phyloP scores from a whole-genome alignment of 1,284 basidiomycete species.

The Ustilago vetiveriae region DNA sequence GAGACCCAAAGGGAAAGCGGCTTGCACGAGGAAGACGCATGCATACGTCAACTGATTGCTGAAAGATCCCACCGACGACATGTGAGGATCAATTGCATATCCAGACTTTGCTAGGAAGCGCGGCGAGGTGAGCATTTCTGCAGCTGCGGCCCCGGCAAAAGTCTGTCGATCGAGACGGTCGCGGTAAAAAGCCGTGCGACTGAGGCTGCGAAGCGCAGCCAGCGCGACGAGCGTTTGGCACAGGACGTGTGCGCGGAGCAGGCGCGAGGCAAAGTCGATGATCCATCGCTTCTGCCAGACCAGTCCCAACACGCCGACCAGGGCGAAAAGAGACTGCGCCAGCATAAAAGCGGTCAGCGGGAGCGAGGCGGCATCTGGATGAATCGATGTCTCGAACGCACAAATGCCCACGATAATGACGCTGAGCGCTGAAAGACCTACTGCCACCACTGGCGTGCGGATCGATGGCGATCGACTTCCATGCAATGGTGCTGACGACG shows the following conservation, averaged over 20 bases:
- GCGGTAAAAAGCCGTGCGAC: slow-evolving; percentile 37
- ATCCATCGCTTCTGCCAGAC: slow-evolving; percentile 35
- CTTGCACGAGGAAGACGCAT: slow-evolving; percentile 51
- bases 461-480: slow-evolving; percentile 12
- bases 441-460: slow-evolving; percentile 30
- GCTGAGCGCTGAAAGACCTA: slow-evolving; percentile 39
- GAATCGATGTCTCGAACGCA: slow-evolving; percentile 36
- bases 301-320: slow-evolving; percentile 35
- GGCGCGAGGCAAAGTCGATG: slow-evolving; percentile 51
- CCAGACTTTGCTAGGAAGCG: slow-evolving; percentile 8
- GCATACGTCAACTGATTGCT: slow-evolving; percentile 44
- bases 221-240: slow-evolving; percentile 44
- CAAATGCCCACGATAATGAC: slow-evolving; percentile 39
- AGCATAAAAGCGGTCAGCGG: slow-evolving; percentile 51
- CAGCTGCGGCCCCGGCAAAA: slow-evolving; percentile 6
- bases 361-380: slow-evolving; percentile 48
- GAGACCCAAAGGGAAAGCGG: slow-evolving; percentile 40
- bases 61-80: slow-evolving; percentile 41
- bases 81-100: slow-evolving; percentile 22
- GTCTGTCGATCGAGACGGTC: slow-evolving; percentile 7
- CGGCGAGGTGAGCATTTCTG: slow-evolving; percentile 13
- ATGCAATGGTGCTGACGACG: not conserved
- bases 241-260: slow-evolving; percentile 51
- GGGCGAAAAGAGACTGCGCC: slow-evolving; percentile 41
- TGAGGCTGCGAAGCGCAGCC: slow-evolving; percentile 38